phyloP scores from a whole-genome alignment of 2,329 filamentous ascomycete species.

The Escovopsis sp. region DNA sequence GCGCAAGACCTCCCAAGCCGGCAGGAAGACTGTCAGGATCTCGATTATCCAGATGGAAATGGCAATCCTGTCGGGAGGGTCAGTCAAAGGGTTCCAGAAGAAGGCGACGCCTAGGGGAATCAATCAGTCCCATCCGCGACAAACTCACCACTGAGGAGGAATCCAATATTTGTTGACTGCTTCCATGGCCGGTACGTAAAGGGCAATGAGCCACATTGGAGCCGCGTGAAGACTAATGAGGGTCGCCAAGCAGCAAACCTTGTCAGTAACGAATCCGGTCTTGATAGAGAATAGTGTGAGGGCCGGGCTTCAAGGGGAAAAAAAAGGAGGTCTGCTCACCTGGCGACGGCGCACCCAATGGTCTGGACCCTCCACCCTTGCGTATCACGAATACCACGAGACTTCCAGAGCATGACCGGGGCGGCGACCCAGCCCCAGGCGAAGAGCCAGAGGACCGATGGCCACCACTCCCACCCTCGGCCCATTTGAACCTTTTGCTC shows the following conservation, averaged over 20 bases:
- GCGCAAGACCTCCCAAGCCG: slow-evolving; percentile 41
- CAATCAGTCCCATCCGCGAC: slow-evolving; percentile 13
- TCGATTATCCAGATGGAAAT: slow-evolving; percentile 46
- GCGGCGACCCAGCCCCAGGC: slow-evolving; percentile 46
- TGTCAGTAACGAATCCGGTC: background rate
- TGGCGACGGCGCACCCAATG: slow-evolving; percentile 30
- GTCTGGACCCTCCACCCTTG: slow-evolving; percentile 51
- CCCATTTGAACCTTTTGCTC: slow-evolving; percentile 29
- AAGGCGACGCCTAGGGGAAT: too few relatives aligned
- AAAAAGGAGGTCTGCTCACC: slow-evolving; percentile 15
- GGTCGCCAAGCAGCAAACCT: background rate
- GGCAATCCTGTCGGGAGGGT: slow-evolving; percentile 16
- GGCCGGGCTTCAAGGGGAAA: background rate
- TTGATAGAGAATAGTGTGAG: too few relatives aligned
- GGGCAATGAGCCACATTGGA: slow-evolving; percentile 49
- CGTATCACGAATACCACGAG: slow-evolving; percentile 46
- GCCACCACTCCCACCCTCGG: slow-evolving; percentile 52
- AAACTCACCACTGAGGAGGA: slow-evolving; percentile 44
- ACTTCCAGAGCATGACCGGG: slow-evolving; percentile 43
- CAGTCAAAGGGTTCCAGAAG: background rate
- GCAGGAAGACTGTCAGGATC: slow-evolving; percentile 46
- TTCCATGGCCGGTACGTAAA: slow-evolving; percentile 33
- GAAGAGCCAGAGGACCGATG: slow-evolving; percentile 45
- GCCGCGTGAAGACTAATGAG: slow-evolving; percentile 41
- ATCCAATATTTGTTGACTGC: slow-evolving; percentile 37